Evolutionary conservation across 164 flowering plant genomes (phyloP).

Genomic region (Brasenia schreberi): DNA sequence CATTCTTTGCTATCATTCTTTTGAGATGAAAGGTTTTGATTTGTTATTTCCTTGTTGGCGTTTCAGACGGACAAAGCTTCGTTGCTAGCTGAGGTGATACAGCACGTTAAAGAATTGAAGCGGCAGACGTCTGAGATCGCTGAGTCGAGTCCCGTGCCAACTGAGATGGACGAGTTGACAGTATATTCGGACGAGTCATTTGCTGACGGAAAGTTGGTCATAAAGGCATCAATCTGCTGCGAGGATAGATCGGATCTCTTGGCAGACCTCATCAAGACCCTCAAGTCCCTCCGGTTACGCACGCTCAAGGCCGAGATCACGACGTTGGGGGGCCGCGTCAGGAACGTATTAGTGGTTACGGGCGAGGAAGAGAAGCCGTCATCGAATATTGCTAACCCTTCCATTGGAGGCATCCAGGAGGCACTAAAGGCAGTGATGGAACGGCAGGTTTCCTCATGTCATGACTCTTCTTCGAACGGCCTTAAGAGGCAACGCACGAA

Average conservation of each 20-base stretch:
- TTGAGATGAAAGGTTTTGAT: not conserved
- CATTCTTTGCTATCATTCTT: not conserved
- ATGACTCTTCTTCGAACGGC: constrained; percentile 52
- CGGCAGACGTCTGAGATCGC: constrained; percentile 79
- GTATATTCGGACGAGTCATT: constrained; percentile 42
- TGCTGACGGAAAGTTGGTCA: constrained; percentile 57
- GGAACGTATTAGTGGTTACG: constrained; percentile 59
- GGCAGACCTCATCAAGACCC: constrained; percentile 75
- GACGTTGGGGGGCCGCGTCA: constrained; percentile 79
- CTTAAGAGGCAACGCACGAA: constrained; percentile 69
- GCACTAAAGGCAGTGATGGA: constrained; percentile 77
- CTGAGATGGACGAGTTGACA: constrained; percentile 68
- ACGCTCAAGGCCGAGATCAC: constrained; percentile 90
- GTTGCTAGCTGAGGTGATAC: constrained; percentile 93
- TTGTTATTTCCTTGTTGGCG: not conserved
- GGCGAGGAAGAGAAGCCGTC: constrained; percentile 38
- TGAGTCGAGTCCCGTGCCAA: constrained; percentile 64
- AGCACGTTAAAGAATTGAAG: constrained; percentile 85
- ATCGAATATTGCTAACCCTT: constrained; percentile 8
- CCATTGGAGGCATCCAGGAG: constrained; percentile 33
- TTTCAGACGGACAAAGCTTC: constrained; percentile 96
- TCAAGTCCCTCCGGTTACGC: constrained; percentile 59
- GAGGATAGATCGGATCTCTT: constrained; percentile 84
- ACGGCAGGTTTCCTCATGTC: constrained; percentile 25
- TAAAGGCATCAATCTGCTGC: constrained; percentile 87